Evolutionary conservation across 2,329 filamentous ascomycete species (phyloP).

Genomic region (Blastomyces emzantsi): DNA sequence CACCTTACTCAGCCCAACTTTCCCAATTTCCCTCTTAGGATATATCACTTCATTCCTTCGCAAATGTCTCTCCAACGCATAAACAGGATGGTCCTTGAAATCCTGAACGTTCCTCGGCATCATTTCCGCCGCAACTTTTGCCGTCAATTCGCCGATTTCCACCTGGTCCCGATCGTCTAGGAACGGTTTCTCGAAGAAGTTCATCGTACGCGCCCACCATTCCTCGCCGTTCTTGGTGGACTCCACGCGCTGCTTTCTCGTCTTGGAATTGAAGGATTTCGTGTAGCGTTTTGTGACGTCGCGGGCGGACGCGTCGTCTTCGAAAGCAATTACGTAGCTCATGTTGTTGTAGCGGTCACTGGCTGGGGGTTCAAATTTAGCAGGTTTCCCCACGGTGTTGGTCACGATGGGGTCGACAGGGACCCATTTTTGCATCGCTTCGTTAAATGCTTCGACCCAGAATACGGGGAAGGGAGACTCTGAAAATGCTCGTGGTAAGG

Average conservation of each 20-base stretch:
- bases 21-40: constrained; percentile 64
- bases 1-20: constrained; percentile 50
- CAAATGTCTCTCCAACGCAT: constrained; percentile 77
- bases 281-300: constrained; percentile 85
- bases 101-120: constrained; percentile 82
- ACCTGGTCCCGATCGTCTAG: constrained; percentile 65
- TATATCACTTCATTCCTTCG: constrained; percentile 73
- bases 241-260: constrained; percentile 71
- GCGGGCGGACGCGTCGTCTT: constrained; percentile 64
- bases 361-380: constrained; percentile 71
- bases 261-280: constrained; percentile 86
- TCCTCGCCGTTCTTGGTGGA: constrained; percentile 45
- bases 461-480: constrained; percentile 73
- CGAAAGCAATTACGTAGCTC: constrained; percentile 77
- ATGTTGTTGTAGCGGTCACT: constrained; percentile 68
- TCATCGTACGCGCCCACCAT: constrained; percentile 48
- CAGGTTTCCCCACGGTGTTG: constrained; percentile 63
- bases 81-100: constrained; percentile 77
- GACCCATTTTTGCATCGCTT: constrained; percentile 83
- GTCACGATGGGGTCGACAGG: constrained; percentile 80
- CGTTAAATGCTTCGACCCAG: constrained; percentile 89
- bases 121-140: constrained; percentile 62
- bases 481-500: constrained; percentile 2
- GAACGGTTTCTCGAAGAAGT: constrained; percentile 35
- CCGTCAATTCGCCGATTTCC: constrained; percentile 67